phyloP scores from a whole-genome alignment of 441 rosid genomes.

The Erodium moschatum region DNA sequence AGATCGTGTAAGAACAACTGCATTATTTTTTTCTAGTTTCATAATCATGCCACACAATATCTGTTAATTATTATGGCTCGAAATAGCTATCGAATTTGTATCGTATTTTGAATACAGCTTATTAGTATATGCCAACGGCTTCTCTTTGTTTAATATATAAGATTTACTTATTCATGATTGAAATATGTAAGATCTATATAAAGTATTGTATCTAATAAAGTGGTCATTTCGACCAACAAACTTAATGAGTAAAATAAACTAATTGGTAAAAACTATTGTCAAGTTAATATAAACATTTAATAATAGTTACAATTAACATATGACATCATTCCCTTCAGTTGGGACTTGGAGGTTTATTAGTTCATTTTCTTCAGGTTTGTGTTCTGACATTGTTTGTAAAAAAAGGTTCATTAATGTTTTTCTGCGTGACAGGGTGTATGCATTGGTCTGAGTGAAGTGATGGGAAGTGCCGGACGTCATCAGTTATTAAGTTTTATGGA shows the following conservation, averaged over 20 bases:
- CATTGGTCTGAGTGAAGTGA: slow-evolving; percentile 97
- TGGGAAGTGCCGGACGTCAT: slow-evolving; percentile 97
- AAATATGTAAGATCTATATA: no score
- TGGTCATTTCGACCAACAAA: no score
- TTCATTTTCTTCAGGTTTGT: background rate
- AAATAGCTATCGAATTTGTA: no score
- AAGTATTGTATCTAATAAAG: no score
- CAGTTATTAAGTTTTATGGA: slow-evolving; percentile 94
- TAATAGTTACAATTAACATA: background rate
- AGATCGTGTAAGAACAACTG: no score
- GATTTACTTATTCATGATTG: no score
- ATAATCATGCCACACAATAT: no score
- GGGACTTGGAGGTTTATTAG: background rate
- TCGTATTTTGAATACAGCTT: background rate
- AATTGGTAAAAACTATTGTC: background rate
- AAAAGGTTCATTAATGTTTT: background rate
- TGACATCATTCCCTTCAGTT: background rate
- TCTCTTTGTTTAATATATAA: no score
- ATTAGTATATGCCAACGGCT: no score
- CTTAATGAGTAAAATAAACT: background rate
- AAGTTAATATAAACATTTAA: background rate
- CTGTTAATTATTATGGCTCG: no score
- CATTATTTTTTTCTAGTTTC: no score
- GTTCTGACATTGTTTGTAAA: background rate
- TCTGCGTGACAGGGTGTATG: slow-evolving; percentile 72